Conservation (phyloP, 352 stramenopile genomes). For the Thraustochytrium sp. region DNA sequence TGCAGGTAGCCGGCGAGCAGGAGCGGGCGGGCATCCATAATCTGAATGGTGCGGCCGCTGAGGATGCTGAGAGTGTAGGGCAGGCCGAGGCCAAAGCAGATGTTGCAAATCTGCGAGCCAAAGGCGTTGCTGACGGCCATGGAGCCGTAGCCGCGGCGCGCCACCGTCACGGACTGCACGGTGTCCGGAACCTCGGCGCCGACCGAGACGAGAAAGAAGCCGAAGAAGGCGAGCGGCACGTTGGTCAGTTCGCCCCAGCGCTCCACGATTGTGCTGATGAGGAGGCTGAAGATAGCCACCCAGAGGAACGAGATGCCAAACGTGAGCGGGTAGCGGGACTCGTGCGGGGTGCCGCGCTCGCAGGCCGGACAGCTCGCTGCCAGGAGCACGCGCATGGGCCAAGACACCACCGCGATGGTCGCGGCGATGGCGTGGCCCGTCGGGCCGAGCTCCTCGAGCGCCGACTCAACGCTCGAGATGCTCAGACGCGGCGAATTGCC, state of each 20-base stretch:
- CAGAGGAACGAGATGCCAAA: slow-evolving; percentile 46
- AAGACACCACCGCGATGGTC: background rate
- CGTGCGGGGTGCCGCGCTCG: background rate
- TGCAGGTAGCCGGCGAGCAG: background rate
- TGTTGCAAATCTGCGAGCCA: slow-evolving; percentile 51
- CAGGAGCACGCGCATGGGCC: background rate
- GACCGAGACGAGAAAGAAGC: slow-evolving; percentile 45
- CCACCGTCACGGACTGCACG: slow-evolving; percentile 48
- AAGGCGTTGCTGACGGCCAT: slow-evolving; percentile 50
- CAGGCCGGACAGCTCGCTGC: background rate
- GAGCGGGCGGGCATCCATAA: background rate
- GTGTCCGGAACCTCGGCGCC: slow-evolving; percentile 48
- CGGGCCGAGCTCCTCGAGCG: background rate
- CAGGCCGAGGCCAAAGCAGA: slow-evolving; percentile 48
- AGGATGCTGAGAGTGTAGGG: slow-evolving; percentile 33
- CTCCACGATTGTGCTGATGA: slow-evolving; percentile 43
- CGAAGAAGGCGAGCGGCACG: slow-evolving; percentile 37
- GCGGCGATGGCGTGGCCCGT: background rate
- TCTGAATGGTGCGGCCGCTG: background rate
- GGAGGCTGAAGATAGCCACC: slow-evolving; percentile 38
- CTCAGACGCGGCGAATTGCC: background rate
- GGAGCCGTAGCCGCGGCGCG: slow-evolving; percentile 44
- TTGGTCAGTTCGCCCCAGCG: slow-evolving; percentile 41
- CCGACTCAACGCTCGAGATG: background rate
- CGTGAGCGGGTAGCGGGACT: slow-evolving; percentile 15